Base-by-base conservation (phyloP, 108 stramenopile genomes). In the Schizochytrium sp. region DNA sequence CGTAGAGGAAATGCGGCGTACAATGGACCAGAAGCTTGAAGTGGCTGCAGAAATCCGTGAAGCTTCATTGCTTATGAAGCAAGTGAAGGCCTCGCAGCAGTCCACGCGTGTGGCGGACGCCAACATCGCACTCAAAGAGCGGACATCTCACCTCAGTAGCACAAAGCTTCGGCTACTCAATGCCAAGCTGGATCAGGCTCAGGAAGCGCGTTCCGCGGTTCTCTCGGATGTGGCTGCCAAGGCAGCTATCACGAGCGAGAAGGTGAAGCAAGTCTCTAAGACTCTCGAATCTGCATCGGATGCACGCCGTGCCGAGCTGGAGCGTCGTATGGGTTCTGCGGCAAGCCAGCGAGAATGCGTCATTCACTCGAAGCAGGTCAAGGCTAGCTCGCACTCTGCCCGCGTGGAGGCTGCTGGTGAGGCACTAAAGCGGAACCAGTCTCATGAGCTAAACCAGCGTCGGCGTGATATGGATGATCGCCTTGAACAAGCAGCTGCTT, bases 11-110 rank as follows among this genome's bases (percentile, higher is more conserved):
- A 55, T 83, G 76, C 76, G 76, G 12, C 45, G 19, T 2, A 83
- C 76, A 38, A 83, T 83, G 76, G 76, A 83, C 15, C 76, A 83
- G 55, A 83, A 83, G 53, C 76, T 83, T 53, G 76, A 49, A 10
- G 53, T 83, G 10, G 76, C 76, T 42, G 47, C 76, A 10, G 76
- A 83, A 53, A 55, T 83, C 50, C 76, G 76, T 38, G 76, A 83
- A 28, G 47, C 76, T 0, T 46, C 47, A 5, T 28, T 83, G 47
- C 53, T 83, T 8, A 10, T 55, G 17, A 83, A 83, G 53, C 76
- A 83, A 40, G 47, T 53, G 0, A 83, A 83, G 76, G 76, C 76
- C 17, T 55, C 76, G 47, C 76, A 83, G 76, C 76, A 83, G 3
- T 3, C 76, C 17, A 19, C 76, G 50, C 47, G 53, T 10, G 53